Evolutionary conservation across 768 basidiomycete genomes (phyloP).

Genomic region (Leccinellum rugosiceps): DNA sequence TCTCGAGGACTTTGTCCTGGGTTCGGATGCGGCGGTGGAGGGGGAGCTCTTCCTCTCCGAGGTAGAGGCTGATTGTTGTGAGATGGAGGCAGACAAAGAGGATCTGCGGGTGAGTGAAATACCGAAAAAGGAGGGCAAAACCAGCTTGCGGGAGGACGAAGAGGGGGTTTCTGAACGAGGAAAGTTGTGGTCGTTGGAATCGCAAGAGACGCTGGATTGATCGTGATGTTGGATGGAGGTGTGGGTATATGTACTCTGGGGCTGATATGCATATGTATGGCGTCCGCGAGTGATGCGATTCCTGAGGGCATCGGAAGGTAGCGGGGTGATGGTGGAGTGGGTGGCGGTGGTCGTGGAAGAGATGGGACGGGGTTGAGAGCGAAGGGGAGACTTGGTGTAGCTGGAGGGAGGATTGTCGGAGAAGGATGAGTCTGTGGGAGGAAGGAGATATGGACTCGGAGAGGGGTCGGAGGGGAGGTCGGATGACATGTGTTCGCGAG

Average conservation of each 20-base stretch:
- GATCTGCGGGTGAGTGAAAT: slow-evolving; percentile 28
- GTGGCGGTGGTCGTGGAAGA: slow-evolving; percentile 65
- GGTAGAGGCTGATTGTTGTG: slow-evolving; percentile 13
- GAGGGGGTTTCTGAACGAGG: slow-evolving; percentile 31
- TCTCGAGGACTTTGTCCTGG: slow-evolving; percentile 15
- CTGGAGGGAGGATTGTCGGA: slow-evolving; percentile 17
- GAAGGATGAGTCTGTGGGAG: slow-evolving; percentile 2
- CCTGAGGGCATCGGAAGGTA: slow-evolving; percentile 41
- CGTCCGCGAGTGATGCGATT: slow-evolving; percentile 16
- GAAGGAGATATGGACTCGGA: neutral
- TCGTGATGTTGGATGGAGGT: slow-evolving; percentile 11
- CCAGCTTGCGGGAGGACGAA: slow-evolving; percentile 22
- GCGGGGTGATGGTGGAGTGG: slow-evolving; percentile 58
- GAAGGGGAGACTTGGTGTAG: slow-evolving; percentile 40
- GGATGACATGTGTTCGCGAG: slow-evolving; percentile 20
- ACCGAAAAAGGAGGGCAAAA: slow-evolving; percentile 25
- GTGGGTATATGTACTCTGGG: slow-evolving; percentile 14
- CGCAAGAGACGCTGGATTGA: slow-evolving; percentile 4
- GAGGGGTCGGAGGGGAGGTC: neutral
- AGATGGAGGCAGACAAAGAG: slow-evolving; percentile 19
- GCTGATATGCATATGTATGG: slow-evolving; percentile 16
- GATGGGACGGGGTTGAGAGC: slow-evolving; percentile 56
- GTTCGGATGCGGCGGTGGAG: slow-evolving; percentile 22
- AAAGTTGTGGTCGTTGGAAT: slow-evolving; percentile 19
- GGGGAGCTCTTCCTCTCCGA: slow-evolving; percentile 24